Percentiles rank a stretch among this genome's conserved stretches.
Conservation (phyloP, 441 rosid species). For the Manihot esculenta region DNA sequence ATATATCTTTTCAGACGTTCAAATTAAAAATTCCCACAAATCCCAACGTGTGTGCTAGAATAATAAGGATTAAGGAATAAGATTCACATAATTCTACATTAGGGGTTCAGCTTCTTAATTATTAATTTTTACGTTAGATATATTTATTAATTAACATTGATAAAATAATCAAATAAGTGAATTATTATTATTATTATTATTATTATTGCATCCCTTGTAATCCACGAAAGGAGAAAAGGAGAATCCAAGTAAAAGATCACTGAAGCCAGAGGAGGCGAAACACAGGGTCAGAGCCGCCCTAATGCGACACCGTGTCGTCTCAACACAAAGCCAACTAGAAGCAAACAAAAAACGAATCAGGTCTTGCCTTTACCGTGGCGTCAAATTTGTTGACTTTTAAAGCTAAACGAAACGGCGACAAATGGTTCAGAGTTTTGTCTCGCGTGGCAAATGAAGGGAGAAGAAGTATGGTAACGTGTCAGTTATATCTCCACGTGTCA, state of each 20-base stretch:
- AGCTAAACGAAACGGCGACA: background rate
- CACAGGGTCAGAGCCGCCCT: background rate
- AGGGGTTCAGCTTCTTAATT: too few relatives aligned
- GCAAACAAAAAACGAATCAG: background rate
- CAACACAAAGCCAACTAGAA: background rate
- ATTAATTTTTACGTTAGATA: too few relatives aligned
- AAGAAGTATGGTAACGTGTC: constrained; percentile 14
- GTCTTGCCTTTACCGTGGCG: background rate
- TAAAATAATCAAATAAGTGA: too few relatives aligned
- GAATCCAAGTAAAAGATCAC: background rate
- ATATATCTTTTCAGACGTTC: too few relatives aligned
- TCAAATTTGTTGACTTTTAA: constrained; percentile 14
- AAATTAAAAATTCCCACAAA: constrained; percentile 19
- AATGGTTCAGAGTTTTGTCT: background rate
- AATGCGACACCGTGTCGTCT: background rate
- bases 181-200: too few relatives aligned
- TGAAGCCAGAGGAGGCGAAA: background rate
- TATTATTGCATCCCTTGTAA: too few relatives aligned
- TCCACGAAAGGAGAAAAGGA: background rate
- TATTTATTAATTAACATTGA: too few relatives aligned
- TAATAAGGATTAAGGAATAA: constrained; percentile 19
- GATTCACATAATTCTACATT: constrained; percentile 22
- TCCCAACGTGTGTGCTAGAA: constrained; percentile 13
- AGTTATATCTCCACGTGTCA: constrained; percentile 34
- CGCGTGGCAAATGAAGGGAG: constrained; percentile 15